Conservation (phyloP, 108 stramenopile genomes). For the Fragilaria radians region DNA sequence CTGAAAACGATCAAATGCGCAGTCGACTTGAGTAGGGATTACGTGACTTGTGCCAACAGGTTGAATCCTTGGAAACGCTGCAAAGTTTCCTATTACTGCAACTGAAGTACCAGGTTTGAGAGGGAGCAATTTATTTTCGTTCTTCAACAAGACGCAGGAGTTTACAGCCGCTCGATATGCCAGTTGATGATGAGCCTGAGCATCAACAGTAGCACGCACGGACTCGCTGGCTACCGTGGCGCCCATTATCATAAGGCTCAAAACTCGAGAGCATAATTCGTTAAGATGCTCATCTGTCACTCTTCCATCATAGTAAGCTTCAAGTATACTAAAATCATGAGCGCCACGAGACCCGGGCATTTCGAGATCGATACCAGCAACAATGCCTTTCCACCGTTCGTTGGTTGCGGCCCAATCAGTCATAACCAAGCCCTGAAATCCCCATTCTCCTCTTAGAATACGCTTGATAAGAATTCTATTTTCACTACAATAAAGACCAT, state of each 20-base stretch:
- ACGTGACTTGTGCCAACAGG: constrained; percentile 46
- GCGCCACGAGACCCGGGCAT: constrained; percentile 54
- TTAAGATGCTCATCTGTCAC: background rate
- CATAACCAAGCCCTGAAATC: constrained; percentile 51
- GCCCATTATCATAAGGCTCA: background rate
- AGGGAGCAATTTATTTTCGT: constrained; percentile 36
- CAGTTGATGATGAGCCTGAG: constrained; percentile 25
- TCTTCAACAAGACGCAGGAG: constrained; percentile 40
- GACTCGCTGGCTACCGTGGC: background rate
- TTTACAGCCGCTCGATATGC: constrained; percentile 31
- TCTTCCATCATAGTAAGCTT: constrained; percentile 13
- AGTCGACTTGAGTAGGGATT: constrained; percentile 16
- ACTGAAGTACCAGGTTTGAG: constrained; percentile 10
- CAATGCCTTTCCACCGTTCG: constrained; percentile 26
- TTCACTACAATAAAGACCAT: constrained; percentile 60
- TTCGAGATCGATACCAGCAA: constrained; percentile 62
- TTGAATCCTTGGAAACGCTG: constrained; percentile 37
- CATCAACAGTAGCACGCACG: constrained; percentile 4
- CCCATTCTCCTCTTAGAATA: constrained; percentile 43
- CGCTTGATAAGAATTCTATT: constrained; percentile 20
- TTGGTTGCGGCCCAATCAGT: constrained; percentile 74
- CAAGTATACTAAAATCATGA: constrained; percentile 11
- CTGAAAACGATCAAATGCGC: constrained; percentile 20
- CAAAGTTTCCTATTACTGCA: constrained; percentile 48
- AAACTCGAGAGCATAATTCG: background rate